Evolutionary conservation across 805 yeast species (phyloP), one percentile per base, ranked within the genome.

Genomic region (Kuraishia cidri): DNA sequence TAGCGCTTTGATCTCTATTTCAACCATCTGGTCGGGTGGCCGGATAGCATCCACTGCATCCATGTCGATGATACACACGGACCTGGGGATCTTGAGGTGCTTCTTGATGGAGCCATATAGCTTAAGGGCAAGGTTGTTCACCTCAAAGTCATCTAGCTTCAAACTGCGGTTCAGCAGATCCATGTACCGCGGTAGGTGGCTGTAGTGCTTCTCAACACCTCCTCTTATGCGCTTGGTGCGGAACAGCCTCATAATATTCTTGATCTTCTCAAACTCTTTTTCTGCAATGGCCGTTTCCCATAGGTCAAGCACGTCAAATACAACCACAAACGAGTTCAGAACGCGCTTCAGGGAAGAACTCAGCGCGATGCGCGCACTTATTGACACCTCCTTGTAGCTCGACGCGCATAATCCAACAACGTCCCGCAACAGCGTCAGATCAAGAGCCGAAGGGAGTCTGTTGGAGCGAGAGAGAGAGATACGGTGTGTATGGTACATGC

Each of bases 401-500:
- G 95, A 83, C 6, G 81, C 66, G 0, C 88, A 65, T 15, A 82
- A 50, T 9, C 58, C 52, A 10, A 82, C 73, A 6, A 88, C 60
- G 50, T 86, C 94, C 31, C 62, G 65, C 25, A 92, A 52, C 24
- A 92, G 54, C 2, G 61, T 34, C 34, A 64, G 69, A 40, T 87
- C 96, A 7, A 79, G 48, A 6, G 66, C 69, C 0, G 85, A 71
- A 45, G 84, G 83, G 5, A 76, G 60, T 39, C 95, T 66, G 3
- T 82, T 75, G 0, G 90, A 80, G 1, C 86, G 70, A 44, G 79
- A 84, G 24, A 83, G 64, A 1, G 75, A 61, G 17, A 80, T 72
- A 43, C 97, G 70, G 42, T 81, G 77, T 50, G 74, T 72, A 42
- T 88, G 96, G 40, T 75, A 81, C 11, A 77, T 60, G 34, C 77